Percentiles rank a stretch among this genome's conserved stretches.
phyloP scores from a whole-genome alignment of 2,329 filamentous ascomycete genomes.

The Dactylellina haptotyla region DNA sequence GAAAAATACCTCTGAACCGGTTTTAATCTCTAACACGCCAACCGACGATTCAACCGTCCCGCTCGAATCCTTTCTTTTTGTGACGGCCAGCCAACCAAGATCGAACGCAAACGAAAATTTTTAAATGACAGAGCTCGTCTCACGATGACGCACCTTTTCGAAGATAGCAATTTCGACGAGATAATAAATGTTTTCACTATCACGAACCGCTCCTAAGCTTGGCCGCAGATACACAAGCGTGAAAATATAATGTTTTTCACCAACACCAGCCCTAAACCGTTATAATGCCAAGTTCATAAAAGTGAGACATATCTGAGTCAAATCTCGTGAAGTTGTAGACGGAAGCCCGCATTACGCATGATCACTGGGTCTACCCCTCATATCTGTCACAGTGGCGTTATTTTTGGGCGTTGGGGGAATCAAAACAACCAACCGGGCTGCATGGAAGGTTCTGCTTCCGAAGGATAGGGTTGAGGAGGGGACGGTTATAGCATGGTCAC shows the following conservation, averaged over 20 bases:
- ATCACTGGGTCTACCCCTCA: constrained; percentile 36
- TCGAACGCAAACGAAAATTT: neutral
- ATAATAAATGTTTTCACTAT: constrained; percentile 10
- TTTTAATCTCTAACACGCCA: no score
- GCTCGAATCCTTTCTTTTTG: no score
- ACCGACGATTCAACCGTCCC: no score
- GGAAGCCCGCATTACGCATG: constrained; percentile 31
- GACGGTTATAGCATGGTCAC: constrained; percentile 29
- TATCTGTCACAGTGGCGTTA: constrained; percentile 51
- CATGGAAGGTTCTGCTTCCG: constrained; percentile 12
- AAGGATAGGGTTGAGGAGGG: constrained; percentile 7
- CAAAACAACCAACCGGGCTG: neutral
- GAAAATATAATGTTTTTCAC: constrained; percentile 2
- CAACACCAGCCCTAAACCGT: constrained; percentile 25
- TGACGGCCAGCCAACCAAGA: no score
- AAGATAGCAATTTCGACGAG: constrained; percentile 9
- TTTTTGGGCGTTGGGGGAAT: constrained; percentile 20
- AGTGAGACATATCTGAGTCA: constrained; percentile 54
- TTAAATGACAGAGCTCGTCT: neutral
- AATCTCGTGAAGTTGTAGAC: constrained; percentile 24
- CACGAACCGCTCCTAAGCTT: neutral
- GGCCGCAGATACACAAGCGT: neutral
- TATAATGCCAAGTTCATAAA: constrained; percentile 34
- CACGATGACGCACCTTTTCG: neutral
- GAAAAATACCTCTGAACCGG: no score